A percentile compares a stretch with the other conserved stretches of the same genome.
These are phyloP conservation scores for Rhododendron molle DNA, from an alignment of 148 eudicot species.

Conservation along the genomic window DNA sequence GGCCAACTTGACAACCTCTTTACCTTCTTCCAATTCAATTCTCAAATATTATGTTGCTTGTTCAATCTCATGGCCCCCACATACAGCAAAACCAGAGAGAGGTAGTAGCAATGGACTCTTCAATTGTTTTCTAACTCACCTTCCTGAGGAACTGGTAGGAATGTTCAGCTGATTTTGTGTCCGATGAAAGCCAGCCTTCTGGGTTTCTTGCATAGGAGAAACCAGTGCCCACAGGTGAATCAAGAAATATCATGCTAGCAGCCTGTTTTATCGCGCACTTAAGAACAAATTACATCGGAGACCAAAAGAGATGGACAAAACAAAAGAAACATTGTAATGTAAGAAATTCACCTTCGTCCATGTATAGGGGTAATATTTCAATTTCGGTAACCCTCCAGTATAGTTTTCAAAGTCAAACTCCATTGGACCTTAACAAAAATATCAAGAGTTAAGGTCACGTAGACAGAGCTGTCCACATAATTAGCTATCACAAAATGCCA, in stretches of 20 bases:
- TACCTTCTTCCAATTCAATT: background rate
- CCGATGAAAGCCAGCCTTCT: slow-evolving; percentile 16
- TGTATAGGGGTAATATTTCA: slow-evolving; percentile 23
- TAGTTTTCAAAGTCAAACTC: slow-evolving; percentile 16
- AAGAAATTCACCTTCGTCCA: slow-evolving; percentile 16
- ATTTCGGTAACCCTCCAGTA: slow-evolving; percentile 17
- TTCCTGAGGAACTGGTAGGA: slow-evolving; percentile 26
- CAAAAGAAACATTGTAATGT: background rate
- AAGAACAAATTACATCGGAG: too few species aligned
- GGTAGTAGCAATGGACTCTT: background rate
- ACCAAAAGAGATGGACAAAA: background rate
- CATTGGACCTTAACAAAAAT: slow-evolving; percentile 13
- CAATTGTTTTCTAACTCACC: slow-evolving; percentile 5
- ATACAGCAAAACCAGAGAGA: too few species aligned
- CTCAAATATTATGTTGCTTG: background rate
- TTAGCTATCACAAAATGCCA: background rate
- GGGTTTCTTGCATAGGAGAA: slow-evolving; percentile 28
- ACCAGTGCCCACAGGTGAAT: slow-evolving; percentile 33
- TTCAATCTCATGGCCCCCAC: background rate
- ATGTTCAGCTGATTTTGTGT: slow-evolving; percentile 21
- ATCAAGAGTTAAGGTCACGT: too few species aligned
- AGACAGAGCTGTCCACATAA: background rate
- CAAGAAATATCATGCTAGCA: slow-evolving; percentile 31
- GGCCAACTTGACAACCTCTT: background rate
- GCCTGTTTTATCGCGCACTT: slow-evolving; percentile 2